A percentile compares a stretch with the other conserved stretches of the same genome.
Conservation (phyloP, 352 stramenopile species). For the Phytophthora meadii region DNA sequence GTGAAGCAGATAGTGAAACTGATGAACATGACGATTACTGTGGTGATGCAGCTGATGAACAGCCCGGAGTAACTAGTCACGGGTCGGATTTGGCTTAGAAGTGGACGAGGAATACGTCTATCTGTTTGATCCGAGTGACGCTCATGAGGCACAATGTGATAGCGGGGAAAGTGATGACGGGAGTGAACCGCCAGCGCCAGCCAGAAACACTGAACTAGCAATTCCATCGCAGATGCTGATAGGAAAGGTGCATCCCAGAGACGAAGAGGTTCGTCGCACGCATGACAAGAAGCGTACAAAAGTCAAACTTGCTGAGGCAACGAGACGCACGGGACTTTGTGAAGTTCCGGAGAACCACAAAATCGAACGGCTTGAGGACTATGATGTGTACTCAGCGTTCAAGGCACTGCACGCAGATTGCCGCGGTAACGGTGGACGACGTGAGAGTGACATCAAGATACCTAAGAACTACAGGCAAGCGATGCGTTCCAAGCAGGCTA, state of each 20-base stretch:
- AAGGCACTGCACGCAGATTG: not conserved
- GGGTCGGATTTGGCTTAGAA: not conserved
- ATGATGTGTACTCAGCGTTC: constrained; percentile 1
- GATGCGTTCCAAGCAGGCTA: not conserved
- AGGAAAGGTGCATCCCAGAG: not conserved
- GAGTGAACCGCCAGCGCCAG: not conserved
- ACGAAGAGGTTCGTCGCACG: not conserved
- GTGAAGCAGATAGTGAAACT: not conserved
- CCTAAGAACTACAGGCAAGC: not conserved
- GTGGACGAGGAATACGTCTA: not conserved
- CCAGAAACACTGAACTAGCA: not conserved
- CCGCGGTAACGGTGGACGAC: not conserved
- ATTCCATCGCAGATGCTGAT: not conserved
- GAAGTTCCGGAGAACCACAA: not conserved
- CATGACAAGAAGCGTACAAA: not conserved
- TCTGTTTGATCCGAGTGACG: not conserved
- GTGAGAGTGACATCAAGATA: not conserved
- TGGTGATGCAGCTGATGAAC: too few species aligned
- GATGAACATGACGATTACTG: not conserved
- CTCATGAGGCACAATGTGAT: not conserved
- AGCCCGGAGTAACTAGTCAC: not conserved
- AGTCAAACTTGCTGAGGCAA: not conserved
- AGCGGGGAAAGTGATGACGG: not conserved
- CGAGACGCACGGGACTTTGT: not conserved
- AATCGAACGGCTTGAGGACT: not conserved